phyloP scores from a whole-genome alignment of 306 rosid genomes.

The Trifolium fragiferum region DNA sequence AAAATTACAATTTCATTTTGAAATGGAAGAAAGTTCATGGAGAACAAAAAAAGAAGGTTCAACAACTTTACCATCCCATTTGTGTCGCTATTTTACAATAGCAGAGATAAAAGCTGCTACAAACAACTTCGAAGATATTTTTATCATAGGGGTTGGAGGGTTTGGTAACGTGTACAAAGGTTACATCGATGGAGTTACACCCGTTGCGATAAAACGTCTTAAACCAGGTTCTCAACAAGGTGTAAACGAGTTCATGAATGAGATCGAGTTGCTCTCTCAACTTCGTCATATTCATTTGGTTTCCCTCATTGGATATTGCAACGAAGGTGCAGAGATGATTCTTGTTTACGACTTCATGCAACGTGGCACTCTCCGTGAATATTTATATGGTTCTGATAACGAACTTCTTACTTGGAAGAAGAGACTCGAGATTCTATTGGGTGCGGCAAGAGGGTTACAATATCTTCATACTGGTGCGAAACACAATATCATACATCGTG shows the following conservation, averaged over 20 bases:
- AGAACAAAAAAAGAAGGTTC: not conserved
- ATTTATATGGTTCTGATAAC: conserved; percentile 35
- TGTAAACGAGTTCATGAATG: conserved; percentile 28
- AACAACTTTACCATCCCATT: conserved; percentile 29
- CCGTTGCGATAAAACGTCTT: conserved; percentile 34
- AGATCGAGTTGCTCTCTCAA: conserved; percentile 41
- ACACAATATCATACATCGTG: conserved; percentile 50
- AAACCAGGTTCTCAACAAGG: conserved; percentile 42
- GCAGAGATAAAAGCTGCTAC: conserved; percentile 40
- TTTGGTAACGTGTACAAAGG: conserved; percentile 51
- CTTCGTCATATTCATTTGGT: conserved; percentile 46
- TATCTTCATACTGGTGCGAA: conserved; percentile 47
- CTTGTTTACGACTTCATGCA: conserved; percentile 47
- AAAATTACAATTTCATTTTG: no score
- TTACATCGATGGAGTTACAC: not conserved
- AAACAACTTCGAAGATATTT: conserved; percentile 32
- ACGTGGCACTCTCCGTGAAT: conserved; percentile 45
- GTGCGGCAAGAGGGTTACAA: conserved; percentile 48
- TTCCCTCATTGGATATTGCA: conserved; percentile 43
- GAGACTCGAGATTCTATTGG: conserved; percentile 38
- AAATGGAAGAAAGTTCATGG: not conserved
- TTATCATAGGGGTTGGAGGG: conserved; percentile 45
- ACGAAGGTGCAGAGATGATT: conserved; percentile 44
- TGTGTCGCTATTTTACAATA: conserved; percentile 44
- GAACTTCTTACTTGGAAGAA: conserved; percentile 40